phyloP scores from a whole-genome alignment of 2,329 filamentous ascomycete genomes.

The Dactylonectria macrodidyma region DNA sequence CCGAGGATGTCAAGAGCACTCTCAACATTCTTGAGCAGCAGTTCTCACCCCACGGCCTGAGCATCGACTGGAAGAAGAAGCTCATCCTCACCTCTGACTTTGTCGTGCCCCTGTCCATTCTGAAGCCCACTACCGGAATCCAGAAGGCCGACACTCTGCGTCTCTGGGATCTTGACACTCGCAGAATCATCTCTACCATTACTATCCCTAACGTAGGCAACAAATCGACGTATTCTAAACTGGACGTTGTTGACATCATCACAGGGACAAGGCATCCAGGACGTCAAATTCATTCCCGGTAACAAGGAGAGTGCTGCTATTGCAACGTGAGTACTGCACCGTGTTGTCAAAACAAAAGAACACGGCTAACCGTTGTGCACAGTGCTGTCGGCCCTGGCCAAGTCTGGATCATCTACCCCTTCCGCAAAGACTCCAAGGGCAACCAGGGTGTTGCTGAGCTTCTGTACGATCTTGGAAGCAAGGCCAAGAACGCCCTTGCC shows the following conservation, averaged over 20 bases:
- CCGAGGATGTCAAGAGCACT: slow-evolving; percentile 67
- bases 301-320: slow-evolving; percentile 71
- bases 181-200: slow-evolving; percentile 72
- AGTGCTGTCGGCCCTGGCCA: slow-evolving; percentile 71
- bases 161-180: slow-evolving; percentile 68
- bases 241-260: neutral
- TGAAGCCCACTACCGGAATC: slow-evolving; percentile 71
- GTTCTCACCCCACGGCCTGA: slow-evolving; percentile 74
- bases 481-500: slow-evolving; percentile 68
- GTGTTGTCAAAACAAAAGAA: neutral
- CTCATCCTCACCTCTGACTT: slow-evolving; percentile 75
- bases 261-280: slow-evolving; percentile 72
- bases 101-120: slow-evolving; percentile 72
- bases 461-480: slow-evolving; percentile 70
- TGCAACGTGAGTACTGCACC: slow-evolving; percentile 59
- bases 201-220: slow-evolving; percentile 68
- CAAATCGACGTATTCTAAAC: fast-evolving
- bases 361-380: neutral
- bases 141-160: slow-evolving; percentile 70
- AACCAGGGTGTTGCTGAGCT: slow-evolving; percentile 71
- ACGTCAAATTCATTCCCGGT: slow-evolving; percentile 76
- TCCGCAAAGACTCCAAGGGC: slow-evolving; percentile 67
- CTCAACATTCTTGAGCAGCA: slow-evolving; percentile 72
- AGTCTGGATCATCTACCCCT: slow-evolving; percentile 77
- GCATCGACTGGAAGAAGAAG: slow-evolving; percentile 70